Evolutionary conservation across 1,139 yeast genomes (phyloP).

Genomic region (Lodderomyces oxycetoniae): DNA sequence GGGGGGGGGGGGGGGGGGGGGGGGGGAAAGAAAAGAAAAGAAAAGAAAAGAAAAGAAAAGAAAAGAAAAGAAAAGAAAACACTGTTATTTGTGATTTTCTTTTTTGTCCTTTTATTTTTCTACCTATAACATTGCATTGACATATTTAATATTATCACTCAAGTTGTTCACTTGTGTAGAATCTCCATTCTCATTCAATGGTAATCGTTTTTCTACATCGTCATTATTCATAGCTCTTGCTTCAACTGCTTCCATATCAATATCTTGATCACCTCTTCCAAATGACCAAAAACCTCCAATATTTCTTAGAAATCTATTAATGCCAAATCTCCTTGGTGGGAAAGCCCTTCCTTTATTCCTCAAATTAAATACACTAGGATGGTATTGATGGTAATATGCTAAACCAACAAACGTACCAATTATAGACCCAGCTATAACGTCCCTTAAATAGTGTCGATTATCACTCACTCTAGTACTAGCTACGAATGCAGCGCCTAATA

Average conservation of each 20-base stretch:
- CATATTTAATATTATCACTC: slow-evolving; percentile 10
- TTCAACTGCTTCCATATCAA: slow-evolving; percentile 7
- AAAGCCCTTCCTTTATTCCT: slow-evolving; percentile 38
- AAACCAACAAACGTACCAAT: slow-evolving; percentile 34
- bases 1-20: too few relatives aligned
- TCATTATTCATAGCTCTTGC: slow-evolving; percentile 3
- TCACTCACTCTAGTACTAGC: slow-evolving; percentile 45
- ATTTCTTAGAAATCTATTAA: slow-evolving; percentile 19
- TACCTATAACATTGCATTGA: slow-evolving; percentile 8
- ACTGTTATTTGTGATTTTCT: too few relatives aligned
- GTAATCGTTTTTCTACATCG: slow-evolving; percentile 4
- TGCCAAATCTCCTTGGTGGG: slow-evolving; percentile 43
- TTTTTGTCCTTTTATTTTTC: too few relatives aligned
- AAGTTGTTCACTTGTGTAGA: slow-evolving; percentile 5
- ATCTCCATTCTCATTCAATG: slow-evolving; percentile 4
- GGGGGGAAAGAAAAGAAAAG: too few relatives aligned
- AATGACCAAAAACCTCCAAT: slow-evolving; percentile 34
- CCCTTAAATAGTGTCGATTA: slow-evolving; percentile 43
- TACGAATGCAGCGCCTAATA: slow-evolving; percentile 33
- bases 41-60: too few relatives aligned
- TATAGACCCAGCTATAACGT: slow-evolving; percentile 37
- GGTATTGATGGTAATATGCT: slow-evolving; percentile 37
- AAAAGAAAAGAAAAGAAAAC: too few relatives aligned
- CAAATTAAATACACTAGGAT: slow-evolving; percentile 32
- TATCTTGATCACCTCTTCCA: slow-evolving; percentile 18